These are phyloP conservation scores for Paramyrothecium sp. DNA, from an alignment of 2,329 filamentous ascomycete genomes.

Conservation along the genomic window DNA sequence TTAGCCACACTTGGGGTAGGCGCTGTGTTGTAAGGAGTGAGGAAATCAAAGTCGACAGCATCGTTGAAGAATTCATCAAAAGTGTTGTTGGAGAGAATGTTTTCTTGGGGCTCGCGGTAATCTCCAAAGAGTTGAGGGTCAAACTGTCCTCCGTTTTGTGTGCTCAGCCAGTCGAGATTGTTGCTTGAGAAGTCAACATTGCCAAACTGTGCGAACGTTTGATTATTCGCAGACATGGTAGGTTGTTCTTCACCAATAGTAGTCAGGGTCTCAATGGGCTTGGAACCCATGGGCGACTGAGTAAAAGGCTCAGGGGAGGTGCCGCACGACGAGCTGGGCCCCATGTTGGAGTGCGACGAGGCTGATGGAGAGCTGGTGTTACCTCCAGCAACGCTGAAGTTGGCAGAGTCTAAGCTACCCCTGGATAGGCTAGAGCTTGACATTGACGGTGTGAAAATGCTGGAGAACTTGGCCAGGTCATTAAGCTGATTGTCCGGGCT, in stretches of 20 bases:
- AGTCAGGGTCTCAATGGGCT: conserved; percentile 60
- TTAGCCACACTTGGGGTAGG: conserved; percentile 37
- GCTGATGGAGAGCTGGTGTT: conserved; percentile 65
- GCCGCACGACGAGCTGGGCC: conserved; percentile 65
- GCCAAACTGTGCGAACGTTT: conserved; percentile 26
- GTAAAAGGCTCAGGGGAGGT: conserved; percentile 76
- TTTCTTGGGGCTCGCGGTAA: conserved; percentile 88
- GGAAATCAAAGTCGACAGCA: conserved; percentile 78
- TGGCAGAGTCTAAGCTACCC: conserved; percentile 48
- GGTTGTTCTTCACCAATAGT: conserved; percentile 67
- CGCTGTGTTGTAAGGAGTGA: conserved; percentile 73
- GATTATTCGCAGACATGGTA: conserved; percentile 32
- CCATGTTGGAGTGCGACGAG: conserved; percentile 59
- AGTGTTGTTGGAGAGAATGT: conserved; percentile 64
- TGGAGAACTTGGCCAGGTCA: conserved; percentile 53
- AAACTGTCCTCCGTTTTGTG: conserved; percentile 82
- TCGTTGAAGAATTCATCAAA: conserved; percentile 77
- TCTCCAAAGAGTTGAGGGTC: conserved; percentile 90
- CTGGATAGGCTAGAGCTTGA: conserved; percentile 47
- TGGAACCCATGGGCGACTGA: conserved; percentile 67
- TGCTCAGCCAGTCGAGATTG: conserved; percentile 71
- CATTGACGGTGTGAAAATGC: conserved; percentile 58
- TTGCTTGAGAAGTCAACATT: conserved; percentile 43
- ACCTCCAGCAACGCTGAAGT: conserved; percentile 40
- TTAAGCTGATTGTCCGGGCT: conserved; percentile 28